A percentile compares a stretch with the other conserved stretches of the same genome.
Conservation (phyloP, 768 basidiomycete genomes). For the Imleria badia region DNA sequence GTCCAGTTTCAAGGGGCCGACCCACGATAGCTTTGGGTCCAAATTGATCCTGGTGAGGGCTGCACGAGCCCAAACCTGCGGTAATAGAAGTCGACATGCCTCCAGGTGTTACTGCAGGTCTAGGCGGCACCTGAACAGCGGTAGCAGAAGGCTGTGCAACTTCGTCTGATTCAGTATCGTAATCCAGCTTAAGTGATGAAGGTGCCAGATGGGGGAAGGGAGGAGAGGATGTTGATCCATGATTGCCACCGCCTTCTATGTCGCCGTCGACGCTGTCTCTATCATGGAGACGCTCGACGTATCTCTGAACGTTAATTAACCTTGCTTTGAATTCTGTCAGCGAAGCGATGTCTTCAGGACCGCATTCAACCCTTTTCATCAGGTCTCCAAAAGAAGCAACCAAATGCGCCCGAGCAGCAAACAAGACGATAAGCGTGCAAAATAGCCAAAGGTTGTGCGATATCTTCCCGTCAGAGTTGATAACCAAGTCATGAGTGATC, state of each 20-base stretch:
- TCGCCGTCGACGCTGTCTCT: conserved; percentile 16
- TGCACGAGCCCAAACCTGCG: conserved; percentile 6
- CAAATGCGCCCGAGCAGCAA: conserved; percentile 12
- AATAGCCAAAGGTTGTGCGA: conserved; percentile 52
- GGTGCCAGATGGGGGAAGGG: conserved; percentile 24
- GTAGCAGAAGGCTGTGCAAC: conserved; percentile 9
- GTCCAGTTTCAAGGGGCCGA: conserved; percentile 5
- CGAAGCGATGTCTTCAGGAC: conserved; percentile 11
- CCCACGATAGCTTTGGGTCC: not conserved
- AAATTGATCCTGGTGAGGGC: not conserved
- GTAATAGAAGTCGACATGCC: conserved; percentile 2
- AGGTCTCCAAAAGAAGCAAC: conserved; percentile 15
- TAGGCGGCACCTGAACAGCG: conserved; percentile 1
- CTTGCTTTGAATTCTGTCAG: conserved; percentile 23
- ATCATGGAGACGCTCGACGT: conserved; percentile 21
- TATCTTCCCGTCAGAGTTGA: conserved; percentile 53
- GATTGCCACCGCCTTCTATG: conserved; percentile 21
- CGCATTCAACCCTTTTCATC: conserved; percentile 11
- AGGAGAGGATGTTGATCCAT: conserved; percentile 19
- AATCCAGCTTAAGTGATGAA: conserved; percentile 11
- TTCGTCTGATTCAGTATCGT: conserved; percentile 19
- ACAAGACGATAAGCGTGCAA: conserved; percentile 33
- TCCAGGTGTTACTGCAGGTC: conserved; percentile 1
- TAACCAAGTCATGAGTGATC: conserved; percentile 28
- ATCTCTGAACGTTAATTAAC: conserved; percentile 27